Evolutionary conservation across 2,329 filamentous ascomycete genomes (phyloP).

Genomic region (Ceratocystis papillata): DNA sequence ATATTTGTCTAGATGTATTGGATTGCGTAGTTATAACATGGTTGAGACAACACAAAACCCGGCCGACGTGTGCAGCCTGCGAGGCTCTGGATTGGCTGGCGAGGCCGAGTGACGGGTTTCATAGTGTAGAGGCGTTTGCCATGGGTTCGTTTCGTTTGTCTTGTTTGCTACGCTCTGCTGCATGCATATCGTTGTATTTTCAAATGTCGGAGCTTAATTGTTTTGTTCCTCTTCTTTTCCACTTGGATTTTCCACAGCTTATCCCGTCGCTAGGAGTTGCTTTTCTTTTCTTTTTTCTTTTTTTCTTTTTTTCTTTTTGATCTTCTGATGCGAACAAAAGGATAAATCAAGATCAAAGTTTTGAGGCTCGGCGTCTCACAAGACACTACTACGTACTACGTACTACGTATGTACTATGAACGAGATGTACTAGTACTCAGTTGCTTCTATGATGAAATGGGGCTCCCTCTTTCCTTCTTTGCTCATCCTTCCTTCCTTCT

Average conservation of each 20-base stretch:
- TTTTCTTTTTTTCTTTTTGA: neutral
- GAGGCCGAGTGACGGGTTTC: slow-evolving; percentile 8
- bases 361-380: neutral
- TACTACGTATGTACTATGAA: too few relatives aligned
- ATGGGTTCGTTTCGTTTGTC: slow-evolving; percentile 2
- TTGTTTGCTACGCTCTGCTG: neutral
- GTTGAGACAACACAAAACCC: neutral
- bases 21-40: slow-evolving; percentile 53
- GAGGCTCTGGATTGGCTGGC: slow-evolving; percentile 19
- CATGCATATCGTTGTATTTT: neutral
- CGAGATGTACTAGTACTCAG: neutral
- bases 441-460: neutral
- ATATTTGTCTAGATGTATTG: neutral
- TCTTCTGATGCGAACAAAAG: neutral
- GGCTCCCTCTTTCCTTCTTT: neutral
- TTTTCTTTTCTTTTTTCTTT: neutral
- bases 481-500: slow-evolving; percentile 14
- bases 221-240: too few relatives aligned
- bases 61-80: slow-evolving; percentile 18
- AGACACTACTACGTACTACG: too few relatives aligned
- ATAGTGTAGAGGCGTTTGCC: slow-evolving; percentile 8
- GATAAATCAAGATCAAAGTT: neutral
- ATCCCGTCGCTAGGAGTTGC: neutral
- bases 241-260: too few relatives aligned
- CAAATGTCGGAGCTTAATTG: neutral